Percentiles rank a stretch among this genome's conserved stretches.
Evolutionary conservation across 176 grass and related monocot genomes (phyloP).

Genomic region (Triticum aestivum): IWGSC_CS_RefSeq_v2.1 NC_057810.1:578318771-578319270

Average conservation of each 20-base stretch:
- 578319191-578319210: too few species aligned
- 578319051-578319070: too few species aligned
- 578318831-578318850: constrained; percentile 84
- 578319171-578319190: too few species aligned
- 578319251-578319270: too few species aligned
- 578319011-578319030: too few species aligned
- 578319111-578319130: too few species aligned
- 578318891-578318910: constrained; percentile 68
- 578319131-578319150: too few species aligned
- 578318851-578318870: constrained; percentile 93
- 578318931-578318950: constrained; percentile 77
- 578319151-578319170: too few species aligned
- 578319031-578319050: background rate
- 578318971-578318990: constrained; percentile 64
- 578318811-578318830: constrained; percentile 86
- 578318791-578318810: constrained; percentile 82
- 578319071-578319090: too few species aligned
- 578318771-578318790: constrained; percentile 79
- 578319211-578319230: too few species aligned
- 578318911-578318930: constrained; percentile 54
- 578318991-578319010: constrained; percentile 42
- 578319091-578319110: too few species aligned
- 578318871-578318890: constrained; percentile 69
- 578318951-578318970: constrained; percentile 80
- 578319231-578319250: too few species aligned